Conservation (phyloP, 73 alveolate genomes). For the Symbiodinium pilosum region DNA sequence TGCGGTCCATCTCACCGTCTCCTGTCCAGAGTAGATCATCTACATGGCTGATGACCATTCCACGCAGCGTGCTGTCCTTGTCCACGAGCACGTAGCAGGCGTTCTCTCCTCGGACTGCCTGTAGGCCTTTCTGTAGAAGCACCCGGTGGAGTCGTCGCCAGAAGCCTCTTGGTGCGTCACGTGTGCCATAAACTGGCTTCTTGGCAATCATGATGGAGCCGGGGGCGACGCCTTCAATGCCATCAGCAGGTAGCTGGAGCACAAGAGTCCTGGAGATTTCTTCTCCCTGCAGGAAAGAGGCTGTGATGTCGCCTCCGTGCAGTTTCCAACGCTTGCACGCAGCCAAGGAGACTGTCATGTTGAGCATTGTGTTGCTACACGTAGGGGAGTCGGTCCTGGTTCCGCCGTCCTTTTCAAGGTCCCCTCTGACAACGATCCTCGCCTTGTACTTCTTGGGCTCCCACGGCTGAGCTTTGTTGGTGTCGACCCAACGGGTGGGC, state of each 20-base stretch:
- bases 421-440: conserved; percentile 2
- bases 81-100: not conserved
- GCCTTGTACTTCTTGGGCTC: not conserved
- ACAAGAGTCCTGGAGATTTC: not conserved
- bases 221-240: not conserved
- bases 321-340: not conserved
- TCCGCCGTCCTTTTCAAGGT: not conserved
- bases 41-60: not conserved
- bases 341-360: not conserved
- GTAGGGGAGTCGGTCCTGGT: conserved; percentile 32
- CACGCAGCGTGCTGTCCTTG: not conserved
- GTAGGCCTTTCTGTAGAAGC: not conserved
- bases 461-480: not conserved
- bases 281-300: conserved; percentile 22
- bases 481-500: conserved; percentile 38
- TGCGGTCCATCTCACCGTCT: not conserved
- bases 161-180: conserved; percentile 18
- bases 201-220: not conserved
- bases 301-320: not conserved
- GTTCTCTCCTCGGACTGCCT: not conserved
- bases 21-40: conserved; percentile 37
- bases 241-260: not conserved
- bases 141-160: not conserved
- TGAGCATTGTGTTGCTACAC: not conserved
- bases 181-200: conserved; percentile 14